Conservation (phyloP, 371 early-diverging fungal species). For the Circinella umbellata region DNA sequence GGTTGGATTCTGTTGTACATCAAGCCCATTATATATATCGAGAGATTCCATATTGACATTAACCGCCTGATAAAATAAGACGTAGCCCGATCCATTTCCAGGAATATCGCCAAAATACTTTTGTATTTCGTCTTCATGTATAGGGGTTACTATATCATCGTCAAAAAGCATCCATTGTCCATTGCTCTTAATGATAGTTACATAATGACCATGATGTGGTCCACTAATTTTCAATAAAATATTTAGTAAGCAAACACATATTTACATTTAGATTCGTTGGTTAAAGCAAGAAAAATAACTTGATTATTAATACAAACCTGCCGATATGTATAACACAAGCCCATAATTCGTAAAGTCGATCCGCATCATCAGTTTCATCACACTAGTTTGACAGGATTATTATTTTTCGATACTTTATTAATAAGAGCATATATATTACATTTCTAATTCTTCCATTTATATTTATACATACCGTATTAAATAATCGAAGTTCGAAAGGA, state of each 20-base stretch:
- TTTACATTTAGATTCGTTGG: no score
- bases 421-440: background rate
- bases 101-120: constrained; percentile 86
- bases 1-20: constrained; percentile 13
- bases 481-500: constrained; percentile 90
- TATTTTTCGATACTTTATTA: background rate
- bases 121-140: constrained; percentile 80
- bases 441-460: no score
- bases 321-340: constrained; percentile 96
- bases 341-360: constrained; percentile 85
- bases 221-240: constrained; percentile 58
- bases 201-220: constrained; percentile 97
- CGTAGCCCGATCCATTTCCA: constrained; percentile 82
- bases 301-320: constrained; percentile 45
- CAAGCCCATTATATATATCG: constrained; percentile 29
- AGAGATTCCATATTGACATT: constrained; percentile 48
- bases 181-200: constrained; percentile 85
- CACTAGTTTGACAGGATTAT: constrained; percentile 38
- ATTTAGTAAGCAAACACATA: no score
- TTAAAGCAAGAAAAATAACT: background rate
- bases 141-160: constrained; percentile 87
- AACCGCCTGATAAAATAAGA: constrained; percentile 79
- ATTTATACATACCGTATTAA: constrained; percentile 76
- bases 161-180: constrained; percentile 94
- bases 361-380: constrained; percentile 85